phyloP scores from a whole-genome alignment of 225 moss, liverwort and hornwort species.

The Anthoceros angustus region DNA sequence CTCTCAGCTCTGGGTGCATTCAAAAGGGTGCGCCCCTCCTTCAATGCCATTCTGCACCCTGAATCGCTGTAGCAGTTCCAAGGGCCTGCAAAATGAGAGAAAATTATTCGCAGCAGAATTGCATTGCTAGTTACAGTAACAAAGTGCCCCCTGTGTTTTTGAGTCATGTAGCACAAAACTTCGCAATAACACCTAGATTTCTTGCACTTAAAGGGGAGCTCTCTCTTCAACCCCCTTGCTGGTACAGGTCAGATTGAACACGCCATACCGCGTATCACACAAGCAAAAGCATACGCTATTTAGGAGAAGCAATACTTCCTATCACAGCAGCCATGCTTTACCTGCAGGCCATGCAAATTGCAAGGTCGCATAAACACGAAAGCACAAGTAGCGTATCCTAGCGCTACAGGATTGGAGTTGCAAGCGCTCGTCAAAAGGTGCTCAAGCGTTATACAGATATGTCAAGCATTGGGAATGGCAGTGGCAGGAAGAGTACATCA shows the following conservation, averaged over 20 bases:
- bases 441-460: conserved; percentile 6
- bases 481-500: conserved; percentile 21
- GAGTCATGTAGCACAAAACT: too few relatives aligned
- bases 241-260: conserved; percentile 5
- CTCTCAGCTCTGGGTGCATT: conserved; percentile 91
- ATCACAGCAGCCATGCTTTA: background rate
- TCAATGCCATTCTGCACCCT: conserved; percentile 86
- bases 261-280: background rate
- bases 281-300: background rate
- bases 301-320: background rate
- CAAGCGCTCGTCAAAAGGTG: conserved; percentile 11
- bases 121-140: background rate
- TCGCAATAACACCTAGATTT: background rate
- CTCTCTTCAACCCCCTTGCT: conserved; percentile 7
- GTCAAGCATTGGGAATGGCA: conserved; percentile 12
- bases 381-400: conserved; percentile 5
- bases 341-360: background rate
- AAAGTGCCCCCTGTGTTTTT: background rate
- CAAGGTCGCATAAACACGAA: background rate
- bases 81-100: conserved; percentile 37
- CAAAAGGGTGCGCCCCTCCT: conserved; percentile 80
- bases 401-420: conserved; percentile 11
- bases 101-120: background rate
- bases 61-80: conserved; percentile 84
- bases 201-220: background rate